Evolutionary conservation across 2,329 filamentous ascomycete species (phyloP), one percentile per base, ranked within the genome.

Genomic region (Penicillium brasilianum): DNA sequence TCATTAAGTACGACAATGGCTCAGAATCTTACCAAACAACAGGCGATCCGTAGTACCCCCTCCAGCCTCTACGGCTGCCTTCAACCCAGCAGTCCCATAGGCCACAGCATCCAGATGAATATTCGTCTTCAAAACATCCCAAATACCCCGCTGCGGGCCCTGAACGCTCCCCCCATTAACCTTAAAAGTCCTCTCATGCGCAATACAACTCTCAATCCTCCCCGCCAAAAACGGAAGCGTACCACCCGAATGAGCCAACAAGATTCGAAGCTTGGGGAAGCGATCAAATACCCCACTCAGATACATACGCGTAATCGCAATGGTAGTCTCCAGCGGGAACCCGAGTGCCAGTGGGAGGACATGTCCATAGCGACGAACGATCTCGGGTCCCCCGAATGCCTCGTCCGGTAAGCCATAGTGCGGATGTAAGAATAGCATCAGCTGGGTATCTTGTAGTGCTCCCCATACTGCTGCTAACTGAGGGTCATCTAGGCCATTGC

Each of bases 261-360:
- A 81, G 71, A 97, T 87, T 22, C 87, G 83, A 63, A 97, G 77
- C 9, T 81, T 80, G 0, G 84, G 85, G 48, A 92, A 90, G 10
- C 85, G 83, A 74, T 96, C 92, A 76, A 95, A 97, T 0, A 96
- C 90, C 0, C 92, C 91, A 0, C 89, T 86, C n/a, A 97, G 81
- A 57, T 92, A 88, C 92, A 97, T 96, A 50, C 93, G 84, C 4
- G 91, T 87, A 2, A 97, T 88, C 0, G 93, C 92, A 68, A 97
- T 94, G 1, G 93, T 97, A 0, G 93, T 97, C 78, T 97, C 93
- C 67, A 97, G 86, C 0, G 93, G 93, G 73, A 97, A 97, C 0
- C 93, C 93, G 3, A 97, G 80, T 0, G 92, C 91, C 0, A 97
- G 81, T 0, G 93, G 91, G 2, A 97, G 82, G 0, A 97, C 92